Percentiles rank a stretch among this genome's conserved stretches.
Conservation (phyloP, 176 grass and related monocot genomes). For the Juncus inflexus region DNA sequence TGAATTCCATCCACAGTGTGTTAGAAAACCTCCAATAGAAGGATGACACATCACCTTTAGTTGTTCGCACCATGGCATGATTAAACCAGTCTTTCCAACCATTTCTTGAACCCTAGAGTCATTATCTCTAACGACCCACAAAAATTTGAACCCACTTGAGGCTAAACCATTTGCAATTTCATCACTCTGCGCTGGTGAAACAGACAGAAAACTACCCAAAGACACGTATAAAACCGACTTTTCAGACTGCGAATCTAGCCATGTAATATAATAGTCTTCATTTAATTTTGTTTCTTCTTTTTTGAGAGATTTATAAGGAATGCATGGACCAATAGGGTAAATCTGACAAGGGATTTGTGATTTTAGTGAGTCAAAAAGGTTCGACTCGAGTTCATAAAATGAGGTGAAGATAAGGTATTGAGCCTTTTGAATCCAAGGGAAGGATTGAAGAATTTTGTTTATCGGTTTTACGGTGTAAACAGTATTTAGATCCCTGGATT, state of each 20-base stretch:
- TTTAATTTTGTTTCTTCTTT: neutral
- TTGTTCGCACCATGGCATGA: conserved; percentile 46
- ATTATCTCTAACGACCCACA: conserved; percentile 36
- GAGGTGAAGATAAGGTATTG: conserved; percentile 43
- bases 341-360: conserved; percentile 21
- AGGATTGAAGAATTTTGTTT: conserved; percentile 4
- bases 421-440: conserved; percentile 23
- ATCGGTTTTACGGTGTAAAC: conserved; percentile 15
- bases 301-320: conserved; percentile 31
- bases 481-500: conserved; percentile 6
- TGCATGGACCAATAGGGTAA: conserved; percentile 39
- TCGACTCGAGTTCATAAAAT: conserved; percentile 43
- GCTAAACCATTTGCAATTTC: conserved; percentile 37
- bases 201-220: conserved; percentile 46
- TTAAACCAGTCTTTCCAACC: conserved; percentile 14
- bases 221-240: conserved; percentile 41
- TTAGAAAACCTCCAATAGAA: conserved; percentile 48
- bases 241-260: conserved; percentile 32
- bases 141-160: conserved; percentile 26
- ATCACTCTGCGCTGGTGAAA: conserved; percentile 35
- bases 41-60: conserved; percentile 40
- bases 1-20: conserved; percentile 55
- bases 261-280: conserved; percentile 26
- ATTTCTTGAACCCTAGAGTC: conserved; percentile 25
- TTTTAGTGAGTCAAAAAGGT: conserved; percentile 26